Evolutionary conservation across 2,329 filamentous ascomycete genomes (phyloP), one percentile per base, ranked within the genome.

Genomic region (Venturia asperata): DNA sequence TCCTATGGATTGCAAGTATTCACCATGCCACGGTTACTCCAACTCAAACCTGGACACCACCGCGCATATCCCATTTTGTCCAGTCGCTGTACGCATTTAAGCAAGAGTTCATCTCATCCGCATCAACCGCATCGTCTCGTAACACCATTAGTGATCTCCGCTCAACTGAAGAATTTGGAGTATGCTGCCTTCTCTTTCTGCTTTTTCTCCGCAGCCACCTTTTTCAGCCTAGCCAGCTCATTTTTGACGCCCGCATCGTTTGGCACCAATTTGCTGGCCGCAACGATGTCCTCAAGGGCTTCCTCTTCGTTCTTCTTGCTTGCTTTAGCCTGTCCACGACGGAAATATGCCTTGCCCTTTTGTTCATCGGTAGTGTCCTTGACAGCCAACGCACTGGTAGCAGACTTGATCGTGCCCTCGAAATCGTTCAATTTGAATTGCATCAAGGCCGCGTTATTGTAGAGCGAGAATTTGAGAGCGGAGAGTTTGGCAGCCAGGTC

Each of bases 141-240:
- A 58, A 58, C 19, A 11, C 30, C 27, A 37, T 58, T 19, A 19
- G 21, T 11, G 13, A 37, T 3, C 10, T 27, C 21, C 52, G 19
- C 30, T 61, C 60, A 87, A 49, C 80, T 76, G 74, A 97, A 97
- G 78, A 95, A 94, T 80, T 96, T 97, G 80, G 89, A 90, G 75
- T 93, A 96, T 6, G 88, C 89, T 70, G 90, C 91, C 84, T 92
- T 95, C 81, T 97, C 91, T 85, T 92, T 96, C 75, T 89, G 89
- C 68, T 86, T 83, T 67, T 88, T 84, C 66, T 88, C 89, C 13
- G 85, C 82, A 34, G 89, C 84, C 71, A 83, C 85, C 79, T 88
- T 88, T 84, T 92, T 96, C 63, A 94, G 86, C n/a, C 82, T 78
- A 21, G 84, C 82, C 64, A 95, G 82, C 79, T 97, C 92, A 71